Percentiles rank a stretch among this genome's conserved stretches.
These are phyloP conservation scores for Lantana camara DNA, from an alignment of 257 asterid genomes.

Conservation along the genomic window DNA sequence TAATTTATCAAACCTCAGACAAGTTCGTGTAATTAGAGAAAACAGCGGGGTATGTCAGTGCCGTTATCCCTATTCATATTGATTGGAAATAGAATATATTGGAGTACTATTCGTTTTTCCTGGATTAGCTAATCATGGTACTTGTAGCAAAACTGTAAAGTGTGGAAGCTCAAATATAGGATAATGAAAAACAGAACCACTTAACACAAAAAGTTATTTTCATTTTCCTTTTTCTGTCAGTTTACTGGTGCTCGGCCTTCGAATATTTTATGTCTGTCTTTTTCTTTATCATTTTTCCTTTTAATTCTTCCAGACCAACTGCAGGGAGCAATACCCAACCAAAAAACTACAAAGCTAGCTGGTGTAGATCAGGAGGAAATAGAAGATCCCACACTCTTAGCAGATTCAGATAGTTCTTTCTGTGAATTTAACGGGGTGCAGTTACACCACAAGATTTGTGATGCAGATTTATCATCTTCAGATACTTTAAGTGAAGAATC, in stretches of 20 bases:
- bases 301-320: constrained; percentile 48
- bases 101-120: no score
- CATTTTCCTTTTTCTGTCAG: neutral
- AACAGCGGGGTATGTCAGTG: no score
- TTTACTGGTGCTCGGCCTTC: neutral
- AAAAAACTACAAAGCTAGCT: constrained; percentile 46
- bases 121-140: neutral
- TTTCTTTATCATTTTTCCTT: neutral
- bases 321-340: constrained; percentile 39
- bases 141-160: constrained; percentile 2
- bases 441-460: constrained; percentile 83
- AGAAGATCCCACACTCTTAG: constrained; percentile 65
- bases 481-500: constrained; percentile 34
- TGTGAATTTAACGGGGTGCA: constrained; percentile 85
- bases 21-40: no score
- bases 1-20: no score
- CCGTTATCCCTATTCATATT: no score
- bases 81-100: no score
- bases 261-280: neutral
- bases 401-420: constrained; percentile 86
- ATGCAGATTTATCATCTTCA: constrained; percentile 40
- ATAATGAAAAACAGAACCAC: neutral
- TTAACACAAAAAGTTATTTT: neutral
- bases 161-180: neutral
- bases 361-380: constrained; percentile 75